phyloP scores from a whole-genome alignment of 1,284 basidiomycete species.

The Tylopilus orsonianus region DNA sequence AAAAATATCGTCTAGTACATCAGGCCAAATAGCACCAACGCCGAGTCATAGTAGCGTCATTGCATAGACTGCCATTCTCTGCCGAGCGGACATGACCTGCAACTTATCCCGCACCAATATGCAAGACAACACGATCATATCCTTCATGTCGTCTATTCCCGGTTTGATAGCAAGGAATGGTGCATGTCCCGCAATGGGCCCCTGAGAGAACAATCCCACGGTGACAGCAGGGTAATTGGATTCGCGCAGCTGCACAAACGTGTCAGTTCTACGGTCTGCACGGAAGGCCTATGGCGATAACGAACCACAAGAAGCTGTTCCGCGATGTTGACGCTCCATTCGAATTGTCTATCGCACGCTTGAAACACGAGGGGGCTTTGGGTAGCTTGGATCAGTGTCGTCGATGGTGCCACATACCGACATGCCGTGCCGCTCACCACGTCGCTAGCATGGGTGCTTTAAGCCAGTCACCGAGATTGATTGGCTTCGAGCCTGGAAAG shows the following conservation, averaged over 20 bases:
- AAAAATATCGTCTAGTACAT: neutral
- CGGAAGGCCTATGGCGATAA: constrained; percentile 1
- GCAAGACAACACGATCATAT: constrained; percentile 25
- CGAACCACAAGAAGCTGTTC: constrained; percentile 23
- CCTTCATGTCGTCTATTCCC: constrained; percentile 12
- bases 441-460: constrained; percentile 9
- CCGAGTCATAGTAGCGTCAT: no score
- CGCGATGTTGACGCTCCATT: constrained; percentile 11
- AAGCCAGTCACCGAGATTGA: constrained; percentile 17
- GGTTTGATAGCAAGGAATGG: constrained; percentile 16
- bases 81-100: neutral
- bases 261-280: neutral
- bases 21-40: no score
- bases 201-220: constrained; percentile 20
- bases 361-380: constrained; percentile 18
- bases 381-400: neutral
- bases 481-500: constrained; percentile 14
- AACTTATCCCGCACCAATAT: constrained; percentile 20
- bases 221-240: neutral
- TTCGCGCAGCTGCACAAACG: constrained; percentile 15
- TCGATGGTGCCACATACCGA: neutral
- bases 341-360: constrained; percentile 10
- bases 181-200: neutral
- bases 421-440: constrained; percentile 15
- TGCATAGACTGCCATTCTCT: neutral